These are phyloP conservation scores for Trypanosoma lewisi DNA, from an alignment of 208 protist genomes.

Conservation along the genomic window DNA sequence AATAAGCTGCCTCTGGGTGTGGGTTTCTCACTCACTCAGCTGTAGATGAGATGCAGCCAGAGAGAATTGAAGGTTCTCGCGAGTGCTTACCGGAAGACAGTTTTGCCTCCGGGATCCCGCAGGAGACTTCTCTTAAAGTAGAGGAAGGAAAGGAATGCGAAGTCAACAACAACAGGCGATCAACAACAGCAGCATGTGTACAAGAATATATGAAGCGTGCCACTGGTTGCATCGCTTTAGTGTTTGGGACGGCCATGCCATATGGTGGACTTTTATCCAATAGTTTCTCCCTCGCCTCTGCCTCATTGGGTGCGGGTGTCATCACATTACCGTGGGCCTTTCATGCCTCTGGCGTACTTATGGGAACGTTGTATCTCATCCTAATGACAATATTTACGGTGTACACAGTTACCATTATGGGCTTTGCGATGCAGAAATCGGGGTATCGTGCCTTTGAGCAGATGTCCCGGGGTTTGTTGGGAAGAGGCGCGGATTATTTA, in stretches of 20 bases:
- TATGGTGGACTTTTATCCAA: slow-evolving; percentile 26
- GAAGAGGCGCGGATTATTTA: slow-evolving; percentile 24
- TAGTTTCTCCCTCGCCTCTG: slow-evolving; percentile 29
- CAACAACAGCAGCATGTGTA: too few species aligned
- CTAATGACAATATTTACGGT: slow-evolving; percentile 31
- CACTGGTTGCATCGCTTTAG: neutral
- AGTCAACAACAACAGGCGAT: too few species aligned
- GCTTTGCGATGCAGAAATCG: slow-evolving; percentile 30
- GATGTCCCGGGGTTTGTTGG: slow-evolving; percentile 24
- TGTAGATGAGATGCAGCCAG: too few species aligned
- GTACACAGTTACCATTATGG: slow-evolving; percentile 35
- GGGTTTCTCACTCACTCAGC: too few species aligned
- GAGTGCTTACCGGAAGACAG: too few species aligned
- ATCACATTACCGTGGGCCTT: slow-evolving; percentile 40
- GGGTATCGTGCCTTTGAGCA: slow-evolving; percentile 31
- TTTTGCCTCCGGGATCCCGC: too few species aligned
- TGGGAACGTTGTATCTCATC: slow-evolving; percentile 26
- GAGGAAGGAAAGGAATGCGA: too few species aligned
- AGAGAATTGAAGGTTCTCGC: too few species aligned
- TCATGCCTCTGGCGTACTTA: slow-evolving; percentile 22
- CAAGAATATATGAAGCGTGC: neutral
- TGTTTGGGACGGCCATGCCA: slow-evolving; percentile 18
- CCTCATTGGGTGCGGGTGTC: slow-evolving; percentile 32
- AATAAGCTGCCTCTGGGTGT: too few species aligned
- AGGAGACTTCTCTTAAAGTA: too few species aligned